Conservation (phyloP, 2,329 filamentous ascomycete species). For the Trichophyton mentagrophytes region DNA sequence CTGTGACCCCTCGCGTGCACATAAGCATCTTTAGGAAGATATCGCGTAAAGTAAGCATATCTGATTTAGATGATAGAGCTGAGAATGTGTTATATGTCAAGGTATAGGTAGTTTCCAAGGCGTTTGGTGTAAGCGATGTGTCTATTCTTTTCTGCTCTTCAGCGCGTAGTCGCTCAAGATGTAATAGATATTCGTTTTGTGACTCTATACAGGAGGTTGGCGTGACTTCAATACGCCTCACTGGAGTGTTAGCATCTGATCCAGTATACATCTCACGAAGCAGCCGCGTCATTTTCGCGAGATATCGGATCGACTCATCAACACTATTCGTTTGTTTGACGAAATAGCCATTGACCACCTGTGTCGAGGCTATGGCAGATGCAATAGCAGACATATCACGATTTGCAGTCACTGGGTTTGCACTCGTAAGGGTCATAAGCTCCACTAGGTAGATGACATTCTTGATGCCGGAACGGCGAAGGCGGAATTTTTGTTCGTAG, state of each 20-base stretch:
- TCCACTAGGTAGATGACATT: conserved; percentile 72
- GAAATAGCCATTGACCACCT: conserved; percentile 68
- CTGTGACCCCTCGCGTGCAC: conserved; percentile 62
- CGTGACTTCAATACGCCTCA: conserved; percentile 44
- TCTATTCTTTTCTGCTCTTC: conserved; percentile 33
- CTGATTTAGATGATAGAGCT: conserved; percentile 61
- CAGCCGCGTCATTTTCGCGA: conserved; percentile 57
- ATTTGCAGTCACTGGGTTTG: conserved; percentile 26
- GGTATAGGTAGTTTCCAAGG: conserved; percentile 35
- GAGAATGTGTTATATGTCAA: conserved; percentile 61
- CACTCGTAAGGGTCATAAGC: conserved; percentile 50
- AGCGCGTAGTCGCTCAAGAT: conserved; percentile 47
- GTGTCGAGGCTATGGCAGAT: conserved; percentile 62
- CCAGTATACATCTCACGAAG: conserved; percentile 50
- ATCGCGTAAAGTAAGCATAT: conserved; percentile 59
- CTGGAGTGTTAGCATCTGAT: conserved; percentile 9
- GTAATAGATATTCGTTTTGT: conserved; percentile 53
- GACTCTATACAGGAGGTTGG: conserved; percentile 48
- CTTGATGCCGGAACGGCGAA: conserved; percentile 57
- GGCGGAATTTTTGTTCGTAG: conserved; percentile 71
- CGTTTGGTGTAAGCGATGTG: conserved; percentile 27
- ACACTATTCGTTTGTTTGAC: conserved; percentile 62
- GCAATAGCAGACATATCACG: conserved; percentile 55
- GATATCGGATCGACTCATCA: conserved; percentile 65
- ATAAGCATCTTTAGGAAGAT: conserved; percentile 76